Evolutionary conservation across 805 yeast genomes (phyloP).

Genomic region (Nakazawaea anatomiae): DNA sequence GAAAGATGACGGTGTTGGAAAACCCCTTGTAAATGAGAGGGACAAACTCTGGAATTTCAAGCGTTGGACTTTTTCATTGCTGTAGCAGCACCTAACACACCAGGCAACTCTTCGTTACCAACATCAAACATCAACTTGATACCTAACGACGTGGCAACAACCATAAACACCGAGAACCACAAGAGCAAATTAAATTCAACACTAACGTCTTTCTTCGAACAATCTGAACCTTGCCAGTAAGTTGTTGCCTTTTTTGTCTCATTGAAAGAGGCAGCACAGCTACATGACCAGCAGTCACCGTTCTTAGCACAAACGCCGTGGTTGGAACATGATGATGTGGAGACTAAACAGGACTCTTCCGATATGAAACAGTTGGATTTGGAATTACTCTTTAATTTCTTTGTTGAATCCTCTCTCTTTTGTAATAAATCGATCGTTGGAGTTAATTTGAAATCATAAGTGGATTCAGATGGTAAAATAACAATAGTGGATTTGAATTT

Average conservation of each 20-base stretch:
- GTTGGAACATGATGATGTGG: constrained; percentile 44
- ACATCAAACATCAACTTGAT: constrained; percentile 45
- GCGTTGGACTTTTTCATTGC: constrained; percentile 31
- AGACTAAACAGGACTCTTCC: constrained; percentile 40
- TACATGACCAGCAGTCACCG: constrained; percentile 43
- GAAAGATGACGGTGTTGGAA: too few relatives aligned
- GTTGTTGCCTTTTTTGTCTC: constrained; percentile 38
- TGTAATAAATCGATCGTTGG: neutral
- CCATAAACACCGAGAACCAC: constrained; percentile 54
- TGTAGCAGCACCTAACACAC: constrained; percentile 59
- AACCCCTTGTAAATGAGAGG: too few relatives aligned
- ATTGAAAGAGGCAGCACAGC: constrained; percentile 39
- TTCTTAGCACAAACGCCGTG: constrained; percentile 46
- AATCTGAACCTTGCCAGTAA: constrained; percentile 51
- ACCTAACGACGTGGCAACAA: constrained; percentile 41
- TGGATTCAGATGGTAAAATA: constrained; percentile 20
- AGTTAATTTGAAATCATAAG: neutral
- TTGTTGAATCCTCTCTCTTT: constrained; percentile 4
- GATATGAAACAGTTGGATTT: constrained; percentile 29
- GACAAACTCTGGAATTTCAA: constrained; percentile 1
- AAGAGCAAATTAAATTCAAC: constrained; percentile 61
- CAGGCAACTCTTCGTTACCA: constrained; percentile 63
- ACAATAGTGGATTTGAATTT: constrained; percentile 26
- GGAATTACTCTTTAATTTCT: neutral
- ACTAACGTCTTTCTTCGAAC: constrained; percentile 64